Evolutionary conservation across 805 yeast genomes (phyloP).

Genomic region (Komagataella pseudopastoris): DNA sequence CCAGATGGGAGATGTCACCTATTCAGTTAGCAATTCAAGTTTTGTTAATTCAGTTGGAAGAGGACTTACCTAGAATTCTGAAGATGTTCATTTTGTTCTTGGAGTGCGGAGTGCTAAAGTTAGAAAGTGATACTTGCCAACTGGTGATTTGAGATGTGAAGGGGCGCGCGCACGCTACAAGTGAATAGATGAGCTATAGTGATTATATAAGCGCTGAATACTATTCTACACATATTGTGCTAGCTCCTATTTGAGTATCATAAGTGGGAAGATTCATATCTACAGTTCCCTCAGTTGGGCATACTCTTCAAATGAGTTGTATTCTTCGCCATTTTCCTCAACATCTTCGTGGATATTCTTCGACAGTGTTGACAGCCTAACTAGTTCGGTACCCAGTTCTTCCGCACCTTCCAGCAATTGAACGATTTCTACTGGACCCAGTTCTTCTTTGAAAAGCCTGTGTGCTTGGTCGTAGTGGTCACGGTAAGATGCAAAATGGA

Average conservation of each 20-base stretch:
- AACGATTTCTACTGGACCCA: constrained; percentile 12
- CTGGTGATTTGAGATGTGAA: background rate
- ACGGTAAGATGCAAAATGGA: constrained; percentile 10
- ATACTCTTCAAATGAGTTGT: constrained; percentile 7
- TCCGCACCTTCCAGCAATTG: constrained; percentile 15
- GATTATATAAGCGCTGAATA: background rate
- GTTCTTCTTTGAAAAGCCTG: constrained; percentile 5
- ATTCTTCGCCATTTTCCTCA: constrained; percentile 12
- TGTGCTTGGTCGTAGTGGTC: constrained; percentile 3
- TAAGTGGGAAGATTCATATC: background rate
- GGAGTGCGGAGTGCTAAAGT: background rate
- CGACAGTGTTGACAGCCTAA: constrained; percentile 7
- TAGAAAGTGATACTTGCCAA: constrained; percentile 1
- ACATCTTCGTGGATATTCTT: constrained; percentile 3
- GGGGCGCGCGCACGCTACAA: background rate
- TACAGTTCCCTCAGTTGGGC: background rate
- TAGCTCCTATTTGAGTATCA: background rate
- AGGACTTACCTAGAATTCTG: constrained; percentile 16
- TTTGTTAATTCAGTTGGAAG: background rate
- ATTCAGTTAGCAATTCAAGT: constrained; percentile 1
- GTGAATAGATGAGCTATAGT: background rate
- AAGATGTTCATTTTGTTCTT: constrained; percentile 24
- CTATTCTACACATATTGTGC: background rate
- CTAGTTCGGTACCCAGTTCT: constrained; percentile 12
- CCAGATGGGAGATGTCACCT: constrained; percentile 77